phyloP scores from a whole-genome alignment of 2,329 filamentous ascomycete genomes.

The Aaosphaeria pasadenensis region DNA sequence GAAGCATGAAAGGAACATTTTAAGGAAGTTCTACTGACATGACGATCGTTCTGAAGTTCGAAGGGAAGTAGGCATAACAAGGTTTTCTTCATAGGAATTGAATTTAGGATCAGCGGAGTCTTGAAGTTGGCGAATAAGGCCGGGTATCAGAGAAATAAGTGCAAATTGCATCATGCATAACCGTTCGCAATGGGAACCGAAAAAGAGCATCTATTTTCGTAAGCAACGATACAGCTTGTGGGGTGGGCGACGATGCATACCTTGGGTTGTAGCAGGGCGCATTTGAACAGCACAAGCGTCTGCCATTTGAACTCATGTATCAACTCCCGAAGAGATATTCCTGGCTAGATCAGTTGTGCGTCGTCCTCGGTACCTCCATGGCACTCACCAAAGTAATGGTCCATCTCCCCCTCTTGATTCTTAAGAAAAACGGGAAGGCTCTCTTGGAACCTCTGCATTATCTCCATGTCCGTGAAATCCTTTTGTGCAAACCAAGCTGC shows the following conservation, averaged over 20 bases:
- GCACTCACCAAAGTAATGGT: conserved; percentile 73
- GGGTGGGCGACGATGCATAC: conserved; percentile 45
- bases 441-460: conserved; percentile 86
- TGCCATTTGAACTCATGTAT: conserved; percentile 94
- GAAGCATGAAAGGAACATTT: background rate
- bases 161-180: conserved; percentile 99
- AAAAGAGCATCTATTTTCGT: conserved; percentile 82
- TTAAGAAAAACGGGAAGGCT: conserved; percentile 63
- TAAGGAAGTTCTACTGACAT: conserved; percentile 37
- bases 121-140: conserved; percentile 84
- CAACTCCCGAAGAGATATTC: conserved; percentile 78
- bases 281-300: conserved; percentile 91
- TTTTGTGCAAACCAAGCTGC: conserved; percentile 94
- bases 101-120: conserved; percentile 95
- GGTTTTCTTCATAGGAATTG: conserved; percentile 73
- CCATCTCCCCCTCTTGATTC: conserved; percentile 69
- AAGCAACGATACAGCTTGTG: conserved; percentile 4
- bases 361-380: conserved; percentile 35
- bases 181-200: conserved; percentile 91
- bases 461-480: conserved; percentile 89
- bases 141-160: conserved; percentile 89
- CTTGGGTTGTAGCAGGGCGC: conserved; percentile 90
- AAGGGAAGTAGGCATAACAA: conserved; percentile 76
- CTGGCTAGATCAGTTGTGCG: conserved; percentile 28
- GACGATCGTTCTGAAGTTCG: conserved; percentile 90